Evolutionary conservation across 192 early-diverging fungal species (phyloP).

Genomic region (Umbelopsis ramanniana): DNA sequence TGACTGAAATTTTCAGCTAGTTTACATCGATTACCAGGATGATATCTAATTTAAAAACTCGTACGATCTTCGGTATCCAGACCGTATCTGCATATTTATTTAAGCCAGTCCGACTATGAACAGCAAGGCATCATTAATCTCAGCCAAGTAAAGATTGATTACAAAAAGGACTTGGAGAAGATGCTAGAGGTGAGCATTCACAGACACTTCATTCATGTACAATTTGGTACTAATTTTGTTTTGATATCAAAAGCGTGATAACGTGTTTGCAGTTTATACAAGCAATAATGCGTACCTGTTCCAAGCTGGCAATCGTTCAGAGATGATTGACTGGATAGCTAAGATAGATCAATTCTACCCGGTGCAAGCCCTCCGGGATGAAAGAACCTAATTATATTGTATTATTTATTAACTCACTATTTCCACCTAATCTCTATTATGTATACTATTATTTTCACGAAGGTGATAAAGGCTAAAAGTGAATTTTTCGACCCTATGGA

Average conservation of each 20-base stretch:
- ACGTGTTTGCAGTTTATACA: constrained; percentile 72
- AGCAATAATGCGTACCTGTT: constrained; percentile 64
- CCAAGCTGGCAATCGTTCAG: constrained; percentile 59
- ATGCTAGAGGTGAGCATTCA: constrained; percentile 57
- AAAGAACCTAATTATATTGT: constrained; percentile 1
- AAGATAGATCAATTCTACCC: constrained; percentile 49
- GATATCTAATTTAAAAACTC: too few species aligned
- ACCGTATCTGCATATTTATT: constrained; percentile 83
- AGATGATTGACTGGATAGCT: constrained; percentile 70
- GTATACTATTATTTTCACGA: background rate
- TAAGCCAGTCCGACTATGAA: constrained; percentile 57
- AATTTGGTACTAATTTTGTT: background rate
- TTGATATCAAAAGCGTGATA: constrained; percentile 43
- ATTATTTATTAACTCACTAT: background rate
- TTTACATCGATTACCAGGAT: background rate
- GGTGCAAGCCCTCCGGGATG: constrained; percentile 29
- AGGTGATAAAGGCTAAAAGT: background rate
- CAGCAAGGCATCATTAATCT: constrained; percentile 78
- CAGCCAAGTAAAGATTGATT: constrained; percentile 62
- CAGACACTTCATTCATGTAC: background rate
- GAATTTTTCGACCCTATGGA: background rate
- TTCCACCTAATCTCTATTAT: background rate
- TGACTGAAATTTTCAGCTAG: constrained; percentile 17
- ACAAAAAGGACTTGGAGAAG: constrained; percentile 59
- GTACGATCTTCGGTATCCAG: constrained; percentile 29